Base-by-base conservation (phyloP, 2,329 filamentous ascomycete genomes). In the Microdochium paspali region DNA sequence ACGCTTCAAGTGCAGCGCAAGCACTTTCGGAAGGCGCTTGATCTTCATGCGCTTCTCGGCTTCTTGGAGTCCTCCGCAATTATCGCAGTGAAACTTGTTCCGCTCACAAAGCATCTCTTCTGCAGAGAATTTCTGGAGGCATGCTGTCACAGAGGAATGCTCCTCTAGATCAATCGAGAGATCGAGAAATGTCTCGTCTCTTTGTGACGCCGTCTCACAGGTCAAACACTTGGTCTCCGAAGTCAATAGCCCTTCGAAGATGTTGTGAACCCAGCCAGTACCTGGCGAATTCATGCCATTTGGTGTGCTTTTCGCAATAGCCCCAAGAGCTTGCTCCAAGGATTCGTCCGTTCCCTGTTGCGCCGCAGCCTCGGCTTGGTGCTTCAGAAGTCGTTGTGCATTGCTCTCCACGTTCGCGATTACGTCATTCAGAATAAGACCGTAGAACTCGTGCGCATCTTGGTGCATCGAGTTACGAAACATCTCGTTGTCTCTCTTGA, bases 21-120 rank as follows among this genome's bases (percentile, higher is more conserved):
- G 69, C 50, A 98, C 89, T 60, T 88, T 90, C 3, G 93, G 93
- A 60, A 97, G 70, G 46, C 87, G 81, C 71, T 98, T 97, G 57
- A 98, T 91, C 73, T 97, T 98, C 93, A 98, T 98, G 53, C 93
- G 81, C 72, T 97, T 98, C 66, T 98, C 93, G 0, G 93, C 93
- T 68, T 98, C 93, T 66, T 98, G 93, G 47, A 98, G 71, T 2
- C 93, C 93, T 46, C 93, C 93, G 57, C 93, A 98, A 58, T 90
- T 90, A 63, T 98, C 93, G 68, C 93, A 98, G 62, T 98, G 91
- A 56, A 98, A 98, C 63, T 98, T 98, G 72, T 98, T 97, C 51
- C 90, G 80, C 69, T 98, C 93, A 61, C 93, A 97, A 49, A 98
- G 77, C 89, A 97, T 96, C 66, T 98, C 93, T 59, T 97, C 93